Percentiles rank a stretch among this genome's conserved stretches.
phyloP scores from a whole-genome alignment of 2,329 filamentous ascomycete species.

The Gyromitra esculenta region DNA sequence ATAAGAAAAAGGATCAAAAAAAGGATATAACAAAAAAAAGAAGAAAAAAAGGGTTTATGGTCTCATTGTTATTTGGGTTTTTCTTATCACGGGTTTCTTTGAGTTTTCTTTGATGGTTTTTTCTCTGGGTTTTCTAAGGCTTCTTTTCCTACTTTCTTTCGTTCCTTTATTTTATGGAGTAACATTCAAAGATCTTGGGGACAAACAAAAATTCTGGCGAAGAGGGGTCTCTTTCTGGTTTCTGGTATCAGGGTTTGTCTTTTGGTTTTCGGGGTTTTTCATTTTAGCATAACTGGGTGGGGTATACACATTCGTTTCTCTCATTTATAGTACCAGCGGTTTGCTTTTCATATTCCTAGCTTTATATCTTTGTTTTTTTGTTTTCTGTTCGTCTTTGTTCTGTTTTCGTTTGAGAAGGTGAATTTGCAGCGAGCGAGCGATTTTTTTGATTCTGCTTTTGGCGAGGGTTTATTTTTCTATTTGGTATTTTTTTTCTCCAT shows the following conservation, averaged over 20 bases:
- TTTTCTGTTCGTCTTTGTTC: background rate
- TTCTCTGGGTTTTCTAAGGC: constrained; percentile 41
- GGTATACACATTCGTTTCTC: constrained; percentile 46
- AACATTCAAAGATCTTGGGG: constrained; percentile 49
- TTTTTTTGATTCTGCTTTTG: constrained; percentile 34
- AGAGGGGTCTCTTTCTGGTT: constrained; percentile 47
- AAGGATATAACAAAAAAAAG: constrained; percentile 15
- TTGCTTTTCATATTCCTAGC: constrained; percentile 25
- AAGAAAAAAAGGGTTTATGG: constrained; percentile 28
- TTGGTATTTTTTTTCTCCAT: constrained; percentile 25
- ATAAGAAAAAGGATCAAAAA: constrained; percentile 14
- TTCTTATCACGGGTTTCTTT: constrained; percentile 40
- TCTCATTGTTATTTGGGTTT: constrained; percentile 29
- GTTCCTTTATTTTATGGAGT: constrained; percentile 49
- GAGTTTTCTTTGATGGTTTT: constrained; percentile 36
- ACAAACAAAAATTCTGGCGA: constrained; percentile 50
- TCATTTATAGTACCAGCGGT: constrained; percentile 41
- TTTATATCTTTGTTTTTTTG: constrained; percentile 44
- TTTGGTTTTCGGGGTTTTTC: constrained; percentile 41
- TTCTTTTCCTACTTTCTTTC: constrained; percentile 42
- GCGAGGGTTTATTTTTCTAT: constrained; percentile 8
- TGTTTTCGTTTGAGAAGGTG: constrained; percentile 13
- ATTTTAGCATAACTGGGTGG: constrained; percentile 46
- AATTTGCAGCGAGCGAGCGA: constrained; percentile 30
- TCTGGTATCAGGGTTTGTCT: constrained; percentile 47